These are phyloP conservation scores for Maudiozyma humilis DNA, from an alignment of 1,139 yeast genomes.

Conservation along the genomic window DNA sequence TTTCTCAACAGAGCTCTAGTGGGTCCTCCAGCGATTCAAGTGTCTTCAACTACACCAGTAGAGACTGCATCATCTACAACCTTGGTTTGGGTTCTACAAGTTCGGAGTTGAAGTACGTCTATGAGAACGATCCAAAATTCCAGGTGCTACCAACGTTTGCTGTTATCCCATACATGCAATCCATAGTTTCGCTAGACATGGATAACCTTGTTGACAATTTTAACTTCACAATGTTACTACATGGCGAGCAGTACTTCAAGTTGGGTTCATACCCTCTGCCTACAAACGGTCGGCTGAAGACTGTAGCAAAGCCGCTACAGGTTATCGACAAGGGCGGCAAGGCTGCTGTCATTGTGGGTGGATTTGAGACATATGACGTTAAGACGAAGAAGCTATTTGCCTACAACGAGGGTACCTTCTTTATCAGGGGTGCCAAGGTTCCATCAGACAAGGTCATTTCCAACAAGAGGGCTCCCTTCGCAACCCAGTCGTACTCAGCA, in stretches of 20 bases:
- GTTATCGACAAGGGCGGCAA: constrained; percentile 82
- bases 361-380: constrained; percentile 61
- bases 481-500: constrained; percentile 56
- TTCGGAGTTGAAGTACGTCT: constrained; percentile 67
- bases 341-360: constrained; percentile 75
- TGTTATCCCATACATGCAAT: constrained; percentile 68
- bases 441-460: constrained; percentile 47
- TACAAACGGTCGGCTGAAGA: constrained; percentile 53
- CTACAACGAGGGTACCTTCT: constrained; percentile 78
- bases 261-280: constrained; percentile 76
- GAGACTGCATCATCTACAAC: constrained; percentile 78
- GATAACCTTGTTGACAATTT: constrained; percentile 63
- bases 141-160: constrained; percentile 91
- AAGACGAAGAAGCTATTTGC: constrained; percentile 64
- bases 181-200: constrained; percentile 45
- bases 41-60: constrained; percentile 46
- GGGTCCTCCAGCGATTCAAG: constrained; percentile 23
- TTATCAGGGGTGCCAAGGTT: constrained; percentile 70
- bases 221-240: constrained; percentile 81
- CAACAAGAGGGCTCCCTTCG: constrained; percentile 42
- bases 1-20: constrained; percentile 33
- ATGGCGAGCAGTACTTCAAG: constrained; percentile 91
- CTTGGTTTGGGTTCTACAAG: constrained; percentile 82
- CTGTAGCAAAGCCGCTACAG: constrained; percentile 60
- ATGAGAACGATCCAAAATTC: constrained; percentile 71